A percentile compares a stretch with the other conserved stretches of the same genome.
Evolutionary conservation across 805 yeast genomes (phyloP).

Genomic region (Zygosaccharomyces pseudorouxii): DNA sequence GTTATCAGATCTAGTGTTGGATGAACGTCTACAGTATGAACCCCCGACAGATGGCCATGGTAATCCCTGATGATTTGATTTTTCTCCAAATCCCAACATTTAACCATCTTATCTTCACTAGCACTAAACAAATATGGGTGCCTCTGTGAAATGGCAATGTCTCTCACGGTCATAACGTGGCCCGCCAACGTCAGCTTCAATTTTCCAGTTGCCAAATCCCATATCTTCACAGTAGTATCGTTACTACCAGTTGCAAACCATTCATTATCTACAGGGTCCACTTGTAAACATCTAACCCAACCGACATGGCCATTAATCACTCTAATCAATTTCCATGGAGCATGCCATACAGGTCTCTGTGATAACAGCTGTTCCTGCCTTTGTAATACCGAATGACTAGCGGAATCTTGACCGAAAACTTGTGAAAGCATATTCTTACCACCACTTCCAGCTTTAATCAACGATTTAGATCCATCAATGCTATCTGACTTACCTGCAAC

Average conservation of each 20-base stretch:
- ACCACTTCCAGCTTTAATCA: slow-evolving; percentile 9
- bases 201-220: slow-evolving; percentile 77
- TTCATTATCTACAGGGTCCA: slow-evolving; percentile 75
- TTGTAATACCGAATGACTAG: slow-evolving; percentile 20
- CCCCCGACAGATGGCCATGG: slow-evolving; percentile 91
- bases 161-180: slow-evolving; percentile 84
- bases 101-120: slow-evolving; percentile 86
- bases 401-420: slow-evolving; percentile 10
- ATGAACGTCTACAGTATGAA: slow-evolving; percentile 77
- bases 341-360: slow-evolving; percentile 43
- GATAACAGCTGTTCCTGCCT: slow-evolving; percentile 20
- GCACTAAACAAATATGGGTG: slow-evolving; percentile 89
- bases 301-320: slow-evolving; percentile 89
- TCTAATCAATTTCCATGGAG: slow-evolving; percentile 65
- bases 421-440: slow-evolving; percentile 3
- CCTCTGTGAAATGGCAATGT: slow-evolving; percentile 62
- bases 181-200: slow-evolving; percentile 79
- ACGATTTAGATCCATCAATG: neutral
- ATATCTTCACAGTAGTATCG: slow-evolving; percentile 82
- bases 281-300: slow-evolving; percentile 78
- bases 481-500: neutral
- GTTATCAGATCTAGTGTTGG: slow-evolving; percentile 79
- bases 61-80: slow-evolving; percentile 78
- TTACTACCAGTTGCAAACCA: slow-evolving; percentile 92
- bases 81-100: slow-evolving; percentile 94